Conservation (phyloP, 352 stramenopile genomes). For the Nothophytophthora sp. region DNA sequence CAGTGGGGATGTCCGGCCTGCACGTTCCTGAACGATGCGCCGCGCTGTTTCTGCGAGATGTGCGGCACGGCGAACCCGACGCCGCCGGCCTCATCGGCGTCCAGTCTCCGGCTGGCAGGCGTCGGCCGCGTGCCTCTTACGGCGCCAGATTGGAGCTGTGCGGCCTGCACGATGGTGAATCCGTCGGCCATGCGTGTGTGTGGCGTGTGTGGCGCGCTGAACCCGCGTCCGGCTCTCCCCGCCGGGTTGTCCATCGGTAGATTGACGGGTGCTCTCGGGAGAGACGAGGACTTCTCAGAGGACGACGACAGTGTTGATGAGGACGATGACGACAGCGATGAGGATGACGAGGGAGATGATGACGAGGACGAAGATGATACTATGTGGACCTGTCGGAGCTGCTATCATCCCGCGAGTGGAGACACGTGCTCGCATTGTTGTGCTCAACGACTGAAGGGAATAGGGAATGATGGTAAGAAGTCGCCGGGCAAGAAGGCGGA, state of each 20-base stretch:
- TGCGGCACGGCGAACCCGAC: constrained; percentile 64
- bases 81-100: too few species aligned
- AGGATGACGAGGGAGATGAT: constrained; percentile 17
- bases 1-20: constrained; percentile 68
- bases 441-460: constrained; percentile 20
- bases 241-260: constrained; percentile 45
- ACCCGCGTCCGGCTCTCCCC: constrained; percentile 47
- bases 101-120: too few species aligned
- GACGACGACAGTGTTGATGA: too few species aligned
- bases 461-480: constrained; percentile 14
- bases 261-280: constrained; percentile 15
- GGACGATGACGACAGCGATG: constrained; percentile 30
- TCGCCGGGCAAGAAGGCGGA: constrained; percentile 25
- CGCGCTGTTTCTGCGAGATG: constrained; percentile 75
- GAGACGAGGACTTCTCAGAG: constrained; percentile 34
- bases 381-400: constrained; percentile 35
- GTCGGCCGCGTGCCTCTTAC: constrained; percentile 8
- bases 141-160: constrained; percentile 54
- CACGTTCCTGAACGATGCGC: constrained; percentile 69
- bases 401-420: constrained; percentile 23
- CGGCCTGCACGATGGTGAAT: constrained; percentile 77
- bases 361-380: constrained; percentile 15
- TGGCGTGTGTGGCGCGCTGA: constrained; percentile 62
- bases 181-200: constrained; percentile 46
- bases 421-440: constrained; percentile 45